Evolutionary conservation across 331 rosid species (phyloP), one percentile per base, ranked within the genome.

Genomic region (Saraca asoca): DNA sequence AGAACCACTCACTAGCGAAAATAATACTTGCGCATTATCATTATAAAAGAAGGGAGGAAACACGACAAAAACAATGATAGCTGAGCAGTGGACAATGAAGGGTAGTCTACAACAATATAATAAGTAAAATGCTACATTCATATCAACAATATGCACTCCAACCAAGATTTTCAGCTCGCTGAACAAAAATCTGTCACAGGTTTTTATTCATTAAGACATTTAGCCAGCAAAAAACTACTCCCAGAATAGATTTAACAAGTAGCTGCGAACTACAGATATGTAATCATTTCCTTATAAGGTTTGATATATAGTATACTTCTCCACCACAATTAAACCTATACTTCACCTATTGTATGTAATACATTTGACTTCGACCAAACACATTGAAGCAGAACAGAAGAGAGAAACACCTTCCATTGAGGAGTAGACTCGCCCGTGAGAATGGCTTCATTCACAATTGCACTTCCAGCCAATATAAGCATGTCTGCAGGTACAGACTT

Each of bases 381-480:
- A 69, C 7, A 51, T 57, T 39, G 73, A 10, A 54, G 73, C 68
- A 64, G 66, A 70, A 52, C 65, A 73, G 85, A 73, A 59, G 70
- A 56, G 79, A 72, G 69, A 58, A 72, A 71, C 84, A 94, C 97
- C 99, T 94, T 94, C 99, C 99, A 94, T 67, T 94, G 99, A 46
- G 97, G 99, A 38, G 99, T 94, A 69, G 99, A 94, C 88, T 94
- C 99, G 83, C 99, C 99, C 44, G 99, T 94, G 77, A 94, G 99
- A 80, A 94, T 90, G 64, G 97, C 99, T 77, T 94, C 99, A 65
- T 94, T 94, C 68, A 79, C 99, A 76, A 94, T 94, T 37, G 88
- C 96, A 74, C 83, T 94, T 75, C 99, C 99, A 66, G 97, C 95
- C 82, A 94, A 85, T 62, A 94, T 70, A 73, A 94, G 97, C 99